Base-by-base conservation (phyloP, 768 basidiomycete genomes). In the Boletus pseudopeckii region DNA sequence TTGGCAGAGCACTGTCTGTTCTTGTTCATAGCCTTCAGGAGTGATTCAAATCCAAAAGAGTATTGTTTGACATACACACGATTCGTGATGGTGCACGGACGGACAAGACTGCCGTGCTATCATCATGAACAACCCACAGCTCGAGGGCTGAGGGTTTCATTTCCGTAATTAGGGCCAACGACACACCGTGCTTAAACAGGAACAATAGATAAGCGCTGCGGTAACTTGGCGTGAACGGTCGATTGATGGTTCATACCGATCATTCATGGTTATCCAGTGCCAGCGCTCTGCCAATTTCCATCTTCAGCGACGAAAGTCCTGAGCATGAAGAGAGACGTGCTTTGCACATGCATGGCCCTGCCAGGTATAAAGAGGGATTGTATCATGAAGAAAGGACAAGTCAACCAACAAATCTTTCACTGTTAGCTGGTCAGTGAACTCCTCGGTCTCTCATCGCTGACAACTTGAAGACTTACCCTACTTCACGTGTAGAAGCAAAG, bases 321-420 rank as follows among this genome's bases (percentile, higher is more conserved):
- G 14, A 48, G 10, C 22, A n/a, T 17, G 33, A 33, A 47, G 30
- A 34, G 22, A 20, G 45, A 46, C 13, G 30, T 11, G 11, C 47
- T 30, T 48, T 24, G 4, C 15, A 22, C 24, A 17, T n/a, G 52
- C 34, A 33, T 4, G 44, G 48, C 26, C 2, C n/a, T 7, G 8
- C n/a, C n/a, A 26, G 6, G 20, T 65, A 65, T 65, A 65, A 67
- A 62, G 40, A 22, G 32, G 15, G 13, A 0, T 2, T 2, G 20
- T 17, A 1, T 45, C 45, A n/a, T 18, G 30, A 20, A n/a, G 10
- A 17, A 24, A 50, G 32, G 32, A 22, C 45, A 39, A 55, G 17
- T 22, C 51, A 32, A 48, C 28, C 33, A 46, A 53, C 43, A 24
- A 28, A 39, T 36, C 53, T n/a, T 40, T 36, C 15, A n/a, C 20